A percentile compares a stretch with the other conserved stretches of the same genome.
phyloP scores from a whole-genome alignment of 208 protist genomes.

The Leishmania gerbilli region DNA sequence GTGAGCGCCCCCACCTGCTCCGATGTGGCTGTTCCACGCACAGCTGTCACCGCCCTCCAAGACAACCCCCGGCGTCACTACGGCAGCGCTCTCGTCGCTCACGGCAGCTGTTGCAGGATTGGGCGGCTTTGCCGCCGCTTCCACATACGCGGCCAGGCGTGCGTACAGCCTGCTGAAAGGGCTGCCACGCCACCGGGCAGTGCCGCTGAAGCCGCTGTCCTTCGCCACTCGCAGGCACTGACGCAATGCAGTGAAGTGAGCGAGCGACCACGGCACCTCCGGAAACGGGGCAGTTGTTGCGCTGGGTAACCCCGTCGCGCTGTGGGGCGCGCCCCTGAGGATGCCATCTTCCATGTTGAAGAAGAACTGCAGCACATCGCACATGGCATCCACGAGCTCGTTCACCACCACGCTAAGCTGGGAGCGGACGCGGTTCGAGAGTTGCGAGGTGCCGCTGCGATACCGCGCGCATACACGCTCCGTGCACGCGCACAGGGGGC shows the following conservation, averaged over 20 bases:
- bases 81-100: not conserved
- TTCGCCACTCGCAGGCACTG: slow-evolving; percentile 29
- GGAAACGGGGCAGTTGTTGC: slow-evolving; percentile 1
- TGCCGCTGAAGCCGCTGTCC: slow-evolving; percentile 35
- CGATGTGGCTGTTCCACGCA: not conserved
- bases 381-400: slow-evolving; percentile 38
- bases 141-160: slow-evolving; percentile 6
- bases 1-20: slow-evolving; percentile 5
- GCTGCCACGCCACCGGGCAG: slow-evolving; percentile 41
- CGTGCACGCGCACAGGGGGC: slow-evolving; percentile 34
- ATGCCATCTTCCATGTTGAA: not conserved
- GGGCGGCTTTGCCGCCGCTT: not conserved
- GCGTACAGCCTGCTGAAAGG: slow-evolving; percentile 20
- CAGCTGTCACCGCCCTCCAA: not conserved
- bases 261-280: slow-evolving; percentile 13
- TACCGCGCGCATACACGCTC: slow-evolving; percentile 31
- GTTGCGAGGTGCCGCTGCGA: slow-evolving; percentile 21
- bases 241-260: slow-evolving; percentile 1
- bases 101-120: not conserved
- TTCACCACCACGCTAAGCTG: slow-evolving; percentile 37
- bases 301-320: not conserved
- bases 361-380: slow-evolving; percentile 36
- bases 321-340: not conserved
- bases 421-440: slow-evolving; percentile 35
- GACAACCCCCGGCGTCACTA: not conserved